phyloP scores from a whole-genome alignment of 2,329 filamentous ascomycete genomes.

The Stylonectria norvegica region DNA sequence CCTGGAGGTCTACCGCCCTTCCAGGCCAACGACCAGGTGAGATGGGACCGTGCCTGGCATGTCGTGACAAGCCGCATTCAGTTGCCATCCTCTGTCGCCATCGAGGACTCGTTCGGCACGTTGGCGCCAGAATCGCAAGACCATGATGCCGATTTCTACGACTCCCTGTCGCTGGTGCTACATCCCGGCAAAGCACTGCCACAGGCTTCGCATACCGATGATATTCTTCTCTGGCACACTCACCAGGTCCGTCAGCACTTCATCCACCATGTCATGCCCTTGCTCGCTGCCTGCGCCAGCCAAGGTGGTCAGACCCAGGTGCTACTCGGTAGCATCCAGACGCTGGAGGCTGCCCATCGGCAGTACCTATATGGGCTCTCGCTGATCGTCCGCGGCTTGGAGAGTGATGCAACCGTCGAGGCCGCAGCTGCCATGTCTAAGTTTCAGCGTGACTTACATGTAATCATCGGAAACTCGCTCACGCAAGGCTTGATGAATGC shows the following conservation, averaged over 20 bases:
- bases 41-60: conserved; percentile 62
- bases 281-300: conserved; percentile 47
- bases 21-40: conserved; percentile 47
- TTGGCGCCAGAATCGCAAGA: conserved; percentile 43
- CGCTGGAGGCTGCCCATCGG: conserved; percentile 56
- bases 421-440: conserved; percentile 39
- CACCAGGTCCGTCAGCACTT: conserved; percentile 61
- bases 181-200: conserved; percentile 46
- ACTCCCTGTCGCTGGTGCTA: conserved; percentile 53
- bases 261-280: conserved; percentile 54
- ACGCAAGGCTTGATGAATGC: conserved; percentile 51
- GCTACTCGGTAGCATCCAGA: conserved; percentile 51
- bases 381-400: conserved; percentile 48
- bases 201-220: conserved; percentile 49
- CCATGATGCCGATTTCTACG: conserved; percentile 44
- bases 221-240: conserved; percentile 58
- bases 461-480: conserved; percentile 62
- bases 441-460: conserved; percentile 61
- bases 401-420: conserved; percentile 34
- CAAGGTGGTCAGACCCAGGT: conserved; percentile 44
- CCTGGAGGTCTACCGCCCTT: conserved; percentile 16
- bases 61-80: conserved; percentile 55
- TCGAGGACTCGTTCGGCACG: conserved; percentile 52
- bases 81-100: conserved; percentile 53
- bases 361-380: conserved; percentile 55